Evolutionary conservation across 495 filamentous ascomycete species (phyloP).

Genomic region (Hypoxylon lenormandii): DNA sequence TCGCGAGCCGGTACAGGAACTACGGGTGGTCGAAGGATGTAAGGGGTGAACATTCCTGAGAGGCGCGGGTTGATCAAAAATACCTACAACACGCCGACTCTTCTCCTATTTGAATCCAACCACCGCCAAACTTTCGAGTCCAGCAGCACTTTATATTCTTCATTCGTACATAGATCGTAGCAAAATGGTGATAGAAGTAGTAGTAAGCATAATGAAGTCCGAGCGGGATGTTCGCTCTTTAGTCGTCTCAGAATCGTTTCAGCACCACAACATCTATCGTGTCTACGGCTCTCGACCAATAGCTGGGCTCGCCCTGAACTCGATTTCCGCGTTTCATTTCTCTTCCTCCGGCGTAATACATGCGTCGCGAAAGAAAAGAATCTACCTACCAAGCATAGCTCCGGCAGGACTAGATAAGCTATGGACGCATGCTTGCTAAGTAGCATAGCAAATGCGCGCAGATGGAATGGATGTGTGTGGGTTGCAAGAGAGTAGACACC

Average conservation of each 20-base stretch:
- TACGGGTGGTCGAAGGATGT: too few species aligned
- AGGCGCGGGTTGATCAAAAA: too few species aligned
- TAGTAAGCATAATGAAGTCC: not conserved
- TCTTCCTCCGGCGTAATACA: slow-evolving; percentile 4
- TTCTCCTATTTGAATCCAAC: not conserved
- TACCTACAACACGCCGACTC: too few species aligned
- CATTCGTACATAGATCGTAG: not conserved
- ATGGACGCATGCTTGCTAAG: not conserved
- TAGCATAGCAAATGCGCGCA: not conserved
- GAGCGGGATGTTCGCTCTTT: slow-evolving; percentile 9
- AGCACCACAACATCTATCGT: slow-evolving; percentile 20
- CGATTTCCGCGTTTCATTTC: slow-evolving; percentile 30
- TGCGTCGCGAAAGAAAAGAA: slow-evolving; percentile 4
- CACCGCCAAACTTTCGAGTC: not conserved
- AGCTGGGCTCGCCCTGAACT: not conserved
- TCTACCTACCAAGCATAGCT: not conserved
- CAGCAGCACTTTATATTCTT: not conserved
- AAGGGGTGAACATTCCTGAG: too few species aligned
- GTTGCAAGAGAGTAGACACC: too few species aligned
- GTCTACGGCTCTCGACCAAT: not conserved
- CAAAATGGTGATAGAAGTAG: not conserved
- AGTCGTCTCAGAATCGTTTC: slow-evolving; percentile 52
- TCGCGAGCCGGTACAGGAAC: too few species aligned
- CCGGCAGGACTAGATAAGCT: not conserved
- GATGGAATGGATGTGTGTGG: too few species aligned